Base-by-base conservation (phyloP, 495 filamentous ascomycete species). In the Filosporella fistucella region DNA sequence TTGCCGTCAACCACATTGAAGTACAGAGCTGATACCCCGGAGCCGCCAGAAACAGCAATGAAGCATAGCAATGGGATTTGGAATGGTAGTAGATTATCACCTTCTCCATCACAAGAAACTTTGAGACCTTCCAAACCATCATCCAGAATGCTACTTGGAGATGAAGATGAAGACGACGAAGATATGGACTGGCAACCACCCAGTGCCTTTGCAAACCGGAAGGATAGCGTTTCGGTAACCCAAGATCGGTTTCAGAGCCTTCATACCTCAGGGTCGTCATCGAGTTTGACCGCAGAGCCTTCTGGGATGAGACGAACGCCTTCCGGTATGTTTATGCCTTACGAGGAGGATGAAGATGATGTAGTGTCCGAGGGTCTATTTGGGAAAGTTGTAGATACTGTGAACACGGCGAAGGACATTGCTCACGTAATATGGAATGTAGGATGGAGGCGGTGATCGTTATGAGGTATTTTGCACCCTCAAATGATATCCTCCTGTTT, bases 391-490 rank as follows among this genome's bases (percentile, higher is more conserved):
- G 81, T 93, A 59, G 88, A 97, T 63, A 93, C 90, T 33, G 88
- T 98, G 58, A 96, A 98, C 69, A 97, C 91, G 7, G 91, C 91
- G 34, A 84, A 83, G 54, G 93, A 98, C 57, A 98, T 98, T 56
- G 89, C 86, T 29, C 88, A 95, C 70, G 90, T 97, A 29, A 88
- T 97, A 54, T 95, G 89, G 91, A 98, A 98, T 62, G 93, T 97
- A 45, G 91, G 91, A 28, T 96, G 91, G 93, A 79, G 86, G 55
- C 75, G 80, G 53, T 90, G 40, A 39, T 44, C 48, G 25, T 24
- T 51, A 37, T 51, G 48, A 44, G 48, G 48, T 33, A 9, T 28
- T 17, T n/a, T n/a, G n/a, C n/a, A n/a, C n/a, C n/a, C n/a, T n/a
- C n/a, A n/a, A n/a, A n/a, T n/a, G n/a, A n/a, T n/a, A 25, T 20